Conservation (phyloP, 257 asterid species). For the Nemophila menziesii region DNA sequence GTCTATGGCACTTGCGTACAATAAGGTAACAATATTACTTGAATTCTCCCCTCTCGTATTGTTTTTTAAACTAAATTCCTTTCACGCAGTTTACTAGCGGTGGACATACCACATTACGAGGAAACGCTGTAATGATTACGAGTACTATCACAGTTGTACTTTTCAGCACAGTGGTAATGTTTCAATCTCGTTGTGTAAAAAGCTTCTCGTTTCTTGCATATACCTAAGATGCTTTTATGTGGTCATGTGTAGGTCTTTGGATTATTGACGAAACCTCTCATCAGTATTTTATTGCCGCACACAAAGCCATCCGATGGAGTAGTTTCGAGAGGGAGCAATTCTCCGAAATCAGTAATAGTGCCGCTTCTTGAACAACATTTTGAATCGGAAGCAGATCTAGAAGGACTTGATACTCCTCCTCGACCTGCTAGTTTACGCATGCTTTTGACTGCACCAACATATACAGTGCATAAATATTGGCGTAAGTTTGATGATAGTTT, state of each 20-base stretch:
- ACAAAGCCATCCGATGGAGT: conserved; percentile 9
- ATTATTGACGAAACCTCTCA: conserved; percentile 30
- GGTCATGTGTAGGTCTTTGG: conserved; percentile 21
- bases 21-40: conserved; percentile 16
- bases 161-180: conserved; percentile 31
- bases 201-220: not conserved
- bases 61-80: not conserved
- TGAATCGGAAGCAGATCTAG: conserved; percentile 18
- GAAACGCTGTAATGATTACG: conserved; percentile 34
- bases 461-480: conserved; percentile 41
- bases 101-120: conserved; percentile 23
- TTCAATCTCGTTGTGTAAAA: not conserved
- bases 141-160: conserved; percentile 35
- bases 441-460: conserved; percentile 25
- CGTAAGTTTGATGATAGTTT: conserved; percentile 49
- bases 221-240: not conserved
- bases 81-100: conserved; percentile 21
- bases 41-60: not conserved
- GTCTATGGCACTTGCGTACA: conserved; percentile 36
- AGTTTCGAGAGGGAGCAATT: conserved; percentile 16
- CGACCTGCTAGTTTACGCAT: conserved; percentile 21
- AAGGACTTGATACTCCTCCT: conserved; percentile 9
- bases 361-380: conserved; percentile 18
- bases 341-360: conserved; percentile 15
- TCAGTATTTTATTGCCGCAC: conserved; percentile 22